phyloP scores from a whole-genome alignment of 2,329 filamentous ascomycete genomes.

The Alternaria tenuissima region DNA sequence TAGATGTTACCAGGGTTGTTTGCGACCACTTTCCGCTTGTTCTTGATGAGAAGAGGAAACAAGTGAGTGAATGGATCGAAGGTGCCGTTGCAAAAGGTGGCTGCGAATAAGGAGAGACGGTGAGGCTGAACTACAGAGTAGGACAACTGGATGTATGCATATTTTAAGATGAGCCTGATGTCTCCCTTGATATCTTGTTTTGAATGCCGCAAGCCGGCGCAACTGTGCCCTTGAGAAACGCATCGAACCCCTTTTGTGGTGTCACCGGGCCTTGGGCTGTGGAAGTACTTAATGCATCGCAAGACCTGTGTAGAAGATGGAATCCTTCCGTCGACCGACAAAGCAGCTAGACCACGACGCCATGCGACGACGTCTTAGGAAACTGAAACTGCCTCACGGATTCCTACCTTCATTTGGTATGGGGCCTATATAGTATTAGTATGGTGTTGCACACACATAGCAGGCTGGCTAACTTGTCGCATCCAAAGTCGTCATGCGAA shows the following conservation, averaged over 20 bases:
- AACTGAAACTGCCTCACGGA: conserved; percentile 5
- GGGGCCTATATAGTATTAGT: background rate
- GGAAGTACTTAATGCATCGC: background rate
- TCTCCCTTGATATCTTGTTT: background rate
- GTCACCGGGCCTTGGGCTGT: background rate
- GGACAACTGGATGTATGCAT: background rate
- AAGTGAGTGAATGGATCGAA: conserved; percentile 40
- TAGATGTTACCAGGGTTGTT: conserved; percentile 51
- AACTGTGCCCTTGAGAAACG: background rate
- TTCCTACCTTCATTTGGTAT: background rate
- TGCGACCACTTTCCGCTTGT: conserved; percentile 48
- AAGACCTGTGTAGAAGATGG: background rate
- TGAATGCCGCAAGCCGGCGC: background rate
- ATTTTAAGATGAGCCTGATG: background rate
- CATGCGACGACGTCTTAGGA: background rate
- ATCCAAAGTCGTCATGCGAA: background rate
- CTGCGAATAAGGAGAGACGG: background rate
- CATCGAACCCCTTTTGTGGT: background rate
- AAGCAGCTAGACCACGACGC: background rate
- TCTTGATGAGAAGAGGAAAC: conserved; percentile 31
- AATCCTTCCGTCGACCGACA: background rate
- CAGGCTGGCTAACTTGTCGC: background rate
- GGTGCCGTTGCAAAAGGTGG: conserved; percentile 19
- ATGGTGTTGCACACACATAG: background rate
- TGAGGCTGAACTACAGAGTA: background rate